These are phyloP conservation scores for Spizellomyces sp. DNA, from an alignment of 192 early-diverging fungal genomes.

Conservation along the genomic window DNA sequence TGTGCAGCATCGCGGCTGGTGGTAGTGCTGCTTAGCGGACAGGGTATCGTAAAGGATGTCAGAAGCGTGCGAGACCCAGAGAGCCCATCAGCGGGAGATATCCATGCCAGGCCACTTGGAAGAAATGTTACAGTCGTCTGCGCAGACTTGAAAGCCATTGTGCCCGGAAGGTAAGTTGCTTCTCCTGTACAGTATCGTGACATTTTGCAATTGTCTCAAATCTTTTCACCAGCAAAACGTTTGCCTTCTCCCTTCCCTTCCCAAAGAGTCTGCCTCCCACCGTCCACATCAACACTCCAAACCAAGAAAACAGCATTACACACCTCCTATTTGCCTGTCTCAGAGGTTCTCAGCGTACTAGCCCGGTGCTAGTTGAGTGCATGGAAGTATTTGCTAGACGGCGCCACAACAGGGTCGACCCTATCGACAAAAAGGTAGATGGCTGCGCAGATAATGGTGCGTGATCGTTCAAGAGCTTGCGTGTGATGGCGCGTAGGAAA, in stretches of 20 bases:
- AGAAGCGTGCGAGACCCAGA: constrained; percentile 6
- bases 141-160: not conserved
- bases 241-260: not conserved
- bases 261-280: not conserved
- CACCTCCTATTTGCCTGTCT: not conserved
- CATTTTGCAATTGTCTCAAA: not conserved
- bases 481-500: too few relatives aligned
- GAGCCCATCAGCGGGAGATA: not conserved
- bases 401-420: not conserved
- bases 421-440: not conserved
- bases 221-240: not conserved
- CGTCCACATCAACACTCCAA: not conserved
- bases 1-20: not conserved
- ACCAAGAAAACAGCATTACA: not conserved
- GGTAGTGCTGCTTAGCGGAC: constrained; percentile 2
- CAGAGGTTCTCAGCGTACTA: not conserved
- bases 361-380: not conserved
- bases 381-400: not conserved
- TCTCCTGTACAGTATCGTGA: not conserved
- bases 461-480: too few relatives aligned
- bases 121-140: constrained; percentile 36
- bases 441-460: not conserved
- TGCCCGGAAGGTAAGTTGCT: constrained; percentile 1
- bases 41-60: not conserved
- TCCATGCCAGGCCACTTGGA: not conserved